Evolutionary conservation across 1,139 yeast species (phyloP).

Genomic region (Casaregolazyma lundiana): DNA sequence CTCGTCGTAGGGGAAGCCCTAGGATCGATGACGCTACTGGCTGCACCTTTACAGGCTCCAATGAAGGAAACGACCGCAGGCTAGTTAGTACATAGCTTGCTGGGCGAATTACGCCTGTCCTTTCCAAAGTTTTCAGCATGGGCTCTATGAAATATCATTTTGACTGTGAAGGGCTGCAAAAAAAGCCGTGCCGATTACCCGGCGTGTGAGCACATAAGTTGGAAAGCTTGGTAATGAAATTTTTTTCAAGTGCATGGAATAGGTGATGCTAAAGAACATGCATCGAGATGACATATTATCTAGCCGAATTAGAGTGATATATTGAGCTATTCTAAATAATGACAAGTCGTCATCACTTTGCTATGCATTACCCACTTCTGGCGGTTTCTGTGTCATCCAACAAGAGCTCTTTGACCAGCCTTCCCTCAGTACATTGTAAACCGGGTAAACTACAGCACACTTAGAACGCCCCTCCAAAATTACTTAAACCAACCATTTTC

Average conservation of each 20-base stretch:
- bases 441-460: constrained; percentile 10
- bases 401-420: background rate
- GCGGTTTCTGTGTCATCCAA: background rate
- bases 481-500: constrained; percentile 11
- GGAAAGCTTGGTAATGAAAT: background rate
- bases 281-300: too few species aligned
- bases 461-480: constrained; percentile 6
- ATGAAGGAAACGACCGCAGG: constrained; percentile 77
- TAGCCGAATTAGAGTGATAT: too few species aligned
- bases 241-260: too few species aligned
- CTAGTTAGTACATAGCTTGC: constrained; percentile 79
- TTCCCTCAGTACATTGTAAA: constrained; percentile 4
- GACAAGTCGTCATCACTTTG: too few species aligned
- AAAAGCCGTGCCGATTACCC: background rate
- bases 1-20: constrained; percentile 78
- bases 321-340: too few species aligned
- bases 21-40: constrained; percentile 70
- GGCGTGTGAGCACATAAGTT: background rate
- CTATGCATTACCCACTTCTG: too few species aligned
- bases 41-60: constrained; percentile 73
- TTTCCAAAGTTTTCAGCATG: constrained; percentile 8
- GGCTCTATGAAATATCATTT: background rate
- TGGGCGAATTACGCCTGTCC: constrained; percentile 36
- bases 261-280: too few species aligned
- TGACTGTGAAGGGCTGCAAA: background rate